Conservation (phyloP, 495 filamentous ascomycete species). For the Aspergillus cristatus region DNA sequence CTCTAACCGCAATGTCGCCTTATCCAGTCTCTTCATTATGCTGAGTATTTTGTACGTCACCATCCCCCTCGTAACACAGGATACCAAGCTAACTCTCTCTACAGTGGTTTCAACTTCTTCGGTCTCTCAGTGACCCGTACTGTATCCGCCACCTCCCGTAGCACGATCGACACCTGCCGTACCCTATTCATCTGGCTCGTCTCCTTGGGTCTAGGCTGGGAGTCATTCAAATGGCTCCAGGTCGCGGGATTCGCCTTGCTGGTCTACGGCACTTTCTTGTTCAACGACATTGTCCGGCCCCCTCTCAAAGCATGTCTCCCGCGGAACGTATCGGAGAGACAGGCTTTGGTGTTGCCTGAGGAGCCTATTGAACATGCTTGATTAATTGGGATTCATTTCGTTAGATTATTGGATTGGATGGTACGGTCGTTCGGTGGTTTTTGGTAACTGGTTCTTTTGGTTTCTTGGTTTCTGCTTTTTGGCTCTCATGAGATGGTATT, state of each 20-base stretch:
- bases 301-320: conserved; percentile 57
- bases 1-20: conserved; percentile 54
- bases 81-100: background rate
- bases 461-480: conserved; percentile 1
- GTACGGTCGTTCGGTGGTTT: no score
- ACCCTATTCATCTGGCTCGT: conserved; percentile 98
- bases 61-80: background rate
- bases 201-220: conserved; percentile 88
- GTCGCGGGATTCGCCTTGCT: conserved; percentile 79
- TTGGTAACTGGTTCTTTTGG: background rate
- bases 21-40: conserved; percentile 85
- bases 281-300: conserved; percentile 85
- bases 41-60: conserved; percentile 79
- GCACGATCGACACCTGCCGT: conserved; percentile 93
- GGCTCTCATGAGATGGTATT: no score
- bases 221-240: conserved; percentile 96
- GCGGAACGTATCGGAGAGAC: conserved; percentile 14
- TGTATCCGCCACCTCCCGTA: conserved; percentile 84
- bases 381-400: background rate
- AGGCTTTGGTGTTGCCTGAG: conserved; percentile 66
- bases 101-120: conserved; percentile 96
- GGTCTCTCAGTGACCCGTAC: conserved; percentile 82
- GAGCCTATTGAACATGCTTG: conserved; percentile 73
- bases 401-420: no score
- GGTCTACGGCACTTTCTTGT: conserved; percentile 94